Conservation (phyloP, 176 grass and related monocot genomes). For the Oryza longistaminata region DNA sequence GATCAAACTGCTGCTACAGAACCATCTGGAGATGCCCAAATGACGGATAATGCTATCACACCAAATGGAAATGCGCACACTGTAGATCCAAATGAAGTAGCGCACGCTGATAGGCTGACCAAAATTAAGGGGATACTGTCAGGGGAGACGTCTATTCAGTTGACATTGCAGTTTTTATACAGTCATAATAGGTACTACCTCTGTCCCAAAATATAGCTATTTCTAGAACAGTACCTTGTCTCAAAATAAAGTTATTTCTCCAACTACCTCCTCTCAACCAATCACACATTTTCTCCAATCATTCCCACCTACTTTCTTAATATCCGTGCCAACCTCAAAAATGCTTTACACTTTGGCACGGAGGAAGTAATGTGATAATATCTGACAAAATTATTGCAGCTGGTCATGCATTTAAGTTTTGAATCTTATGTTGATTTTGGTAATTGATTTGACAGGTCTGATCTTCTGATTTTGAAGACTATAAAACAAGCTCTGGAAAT, state of each 20-base stretch:
- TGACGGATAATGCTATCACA: conserved; percentile 48
- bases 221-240: too few relatives aligned
- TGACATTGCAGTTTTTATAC: conserved; percentile 80
- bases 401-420: conserved; percentile 15
- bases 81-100: conserved; percentile 51
- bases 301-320: too few relatives aligned
- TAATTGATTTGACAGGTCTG: conserved; percentile 50
- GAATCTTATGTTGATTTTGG: background rate
- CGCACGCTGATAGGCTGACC: conserved; percentile 48
- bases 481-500: conserved; percentile 87
- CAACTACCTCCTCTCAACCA: too few relatives aligned
- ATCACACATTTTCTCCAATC: too few relatives aligned
- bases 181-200: conserved; percentile 59
- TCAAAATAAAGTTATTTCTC: too few relatives aligned
- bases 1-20: conserved; percentile 46
- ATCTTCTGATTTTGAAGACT: conserved; percentile 84
- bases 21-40: conserved; percentile 55
- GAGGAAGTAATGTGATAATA: conserved; percentile 13
- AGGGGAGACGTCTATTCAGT: conserved; percentile 74
- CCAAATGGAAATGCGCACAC: conserved; percentile 45
- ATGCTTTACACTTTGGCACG: too few relatives aligned
- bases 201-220: too few relatives aligned
- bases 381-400: background rate
- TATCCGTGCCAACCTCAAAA: too few relatives aligned
- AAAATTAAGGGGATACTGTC: conserved; percentile 79